These are phyloP conservation scores for Aspergillus puulaauensis DNA, from an alignment of 2,329 filamentous ascomycete species.

Conservation along the genomic window DNA sequence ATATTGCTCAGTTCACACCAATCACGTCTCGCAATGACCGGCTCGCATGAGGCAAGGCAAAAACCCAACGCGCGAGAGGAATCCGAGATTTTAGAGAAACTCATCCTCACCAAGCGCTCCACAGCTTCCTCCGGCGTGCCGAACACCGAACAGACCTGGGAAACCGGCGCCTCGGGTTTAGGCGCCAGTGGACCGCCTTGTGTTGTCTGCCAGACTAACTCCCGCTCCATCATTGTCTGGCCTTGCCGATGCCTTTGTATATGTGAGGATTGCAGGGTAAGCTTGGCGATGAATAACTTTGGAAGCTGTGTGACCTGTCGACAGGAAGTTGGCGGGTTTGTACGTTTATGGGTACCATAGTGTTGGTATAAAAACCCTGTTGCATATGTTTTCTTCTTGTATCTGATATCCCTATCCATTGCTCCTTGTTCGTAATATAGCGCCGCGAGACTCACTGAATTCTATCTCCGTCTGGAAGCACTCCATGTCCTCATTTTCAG, in stretches of 20 bases:
- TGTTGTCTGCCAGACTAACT: conserved; percentile 86
- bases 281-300: conserved; percentile 94
- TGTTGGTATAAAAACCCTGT: not conserved
- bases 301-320: conserved; percentile 94
- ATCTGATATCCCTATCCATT: conserved; percentile 5
- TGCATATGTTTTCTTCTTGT: not conserved
- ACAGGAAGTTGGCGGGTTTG: conserved; percentile 83
- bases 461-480: not conserved
- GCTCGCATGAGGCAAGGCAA: conserved; percentile 18
- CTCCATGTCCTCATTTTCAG: not conserved
- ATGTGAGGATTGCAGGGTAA: conserved; percentile 92
- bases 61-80: conserved; percentile 54
- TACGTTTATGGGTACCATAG: conserved; percentile 80
- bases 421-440: not conserved
- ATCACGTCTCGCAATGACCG: conserved; percentile 23
- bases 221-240: conserved; percentile 90
- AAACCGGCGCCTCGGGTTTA: conserved; percentile 69
- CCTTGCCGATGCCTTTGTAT: conserved; percentile 91
- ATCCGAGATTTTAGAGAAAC: conserved; percentile 56
- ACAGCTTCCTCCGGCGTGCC: conserved; percentile 22
- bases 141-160: conserved; percentile 53
- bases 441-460: not conserved
- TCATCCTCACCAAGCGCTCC: conserved; percentile 56
- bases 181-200: conserved; percentile 78
- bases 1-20: conserved; percentile 58